phyloP scores from a whole-genome alignment of 306 rosid genomes.

The Acacia confusa region DNA sequence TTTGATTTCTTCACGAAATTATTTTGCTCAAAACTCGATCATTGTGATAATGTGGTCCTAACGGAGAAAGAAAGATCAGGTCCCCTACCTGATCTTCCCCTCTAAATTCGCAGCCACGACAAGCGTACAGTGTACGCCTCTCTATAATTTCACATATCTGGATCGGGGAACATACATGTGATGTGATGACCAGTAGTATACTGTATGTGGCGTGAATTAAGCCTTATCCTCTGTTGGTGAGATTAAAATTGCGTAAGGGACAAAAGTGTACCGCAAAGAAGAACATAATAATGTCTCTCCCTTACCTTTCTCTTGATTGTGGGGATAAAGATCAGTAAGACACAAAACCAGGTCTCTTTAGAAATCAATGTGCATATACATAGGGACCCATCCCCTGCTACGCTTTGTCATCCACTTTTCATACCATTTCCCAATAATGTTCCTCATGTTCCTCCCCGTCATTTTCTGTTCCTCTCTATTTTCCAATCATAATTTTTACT shows the following conservation, averaged over 20 bases:
- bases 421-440: not conserved
- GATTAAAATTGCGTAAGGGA: conserved; percentile 26
- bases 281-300: conserved; percentile 30
- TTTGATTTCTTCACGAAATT: not conserved
- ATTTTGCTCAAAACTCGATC: not conserved
- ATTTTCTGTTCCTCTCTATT: conserved; percentile 1
- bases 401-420: conserved; percentile 22
- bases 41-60: conserved; percentile 12
- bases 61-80: not conserved
- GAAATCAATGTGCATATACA: conserved; percentile 3
- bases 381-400: conserved; percentile 23
- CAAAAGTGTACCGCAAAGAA: conserved; percentile 33
- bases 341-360: conserved; percentile 22
- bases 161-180: not conserved
- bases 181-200: not conserved
- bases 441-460: conserved; percentile 23
- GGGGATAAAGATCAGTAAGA: conserved; percentile 36
- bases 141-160: not conserved
- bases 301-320: conserved; percentile 22
- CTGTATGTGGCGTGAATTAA: conserved; percentile 13
- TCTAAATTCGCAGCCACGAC: not conserved
- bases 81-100: not conserved
- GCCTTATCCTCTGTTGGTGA: conserved; percentile 13
- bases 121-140: not conserved
- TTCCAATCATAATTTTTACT: not conserved